Evolutionary conservation across 2,329 filamentous ascomycete species (phyloP).

Genomic region (Aspergillus fumigatus): DNA sequence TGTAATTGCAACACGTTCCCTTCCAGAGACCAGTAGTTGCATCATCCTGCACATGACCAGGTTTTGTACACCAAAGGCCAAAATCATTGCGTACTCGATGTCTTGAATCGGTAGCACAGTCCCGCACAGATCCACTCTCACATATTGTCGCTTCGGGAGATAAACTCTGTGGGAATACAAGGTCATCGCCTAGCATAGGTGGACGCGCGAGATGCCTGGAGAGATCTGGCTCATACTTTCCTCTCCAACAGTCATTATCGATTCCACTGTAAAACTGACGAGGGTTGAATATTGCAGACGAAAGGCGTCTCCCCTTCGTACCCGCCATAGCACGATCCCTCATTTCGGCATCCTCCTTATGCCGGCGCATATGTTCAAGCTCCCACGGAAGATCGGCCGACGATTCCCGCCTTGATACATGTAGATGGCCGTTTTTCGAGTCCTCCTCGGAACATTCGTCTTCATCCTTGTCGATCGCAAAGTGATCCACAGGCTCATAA

Average conservation of each 20-base stretch:
- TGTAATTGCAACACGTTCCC: conserved; percentile 33
- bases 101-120: conserved; percentile 49
- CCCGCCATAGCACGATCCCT: conserved; percentile 31
- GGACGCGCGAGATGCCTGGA: conserved; percentile 62
- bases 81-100: conserved; percentile 50
- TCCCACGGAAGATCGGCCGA: conserved; percentile 60
- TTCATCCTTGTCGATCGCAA: conserved; percentile 40
- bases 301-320: conserved; percentile 28
- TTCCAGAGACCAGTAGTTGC: conserved; percentile 40
- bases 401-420: conserved; percentile 38
- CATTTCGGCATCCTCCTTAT: conserved; percentile 62
- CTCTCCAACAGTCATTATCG: conserved; percentile 15
- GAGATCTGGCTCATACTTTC: conserved; percentile 38
- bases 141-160: conserved; percentile 83
- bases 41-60: conserved; percentile 40
- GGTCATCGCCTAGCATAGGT: conserved; percentile 81
- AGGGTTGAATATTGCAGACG: conserved; percentile 22
- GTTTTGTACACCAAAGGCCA: conserved; percentile 74
- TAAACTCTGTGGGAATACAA: conserved; percentile 73
- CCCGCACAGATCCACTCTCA: conserved; percentile 64
- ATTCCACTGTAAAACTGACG: conserved; percentile 3
- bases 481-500: conserved; percentile 45
- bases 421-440: neutral
- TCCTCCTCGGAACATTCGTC: conserved; percentile 33
- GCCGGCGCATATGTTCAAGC: conserved; percentile 73